phyloP scores from a whole-genome alignment of 805 yeast genomes.

The Cyberlindnera americana region DNA sequence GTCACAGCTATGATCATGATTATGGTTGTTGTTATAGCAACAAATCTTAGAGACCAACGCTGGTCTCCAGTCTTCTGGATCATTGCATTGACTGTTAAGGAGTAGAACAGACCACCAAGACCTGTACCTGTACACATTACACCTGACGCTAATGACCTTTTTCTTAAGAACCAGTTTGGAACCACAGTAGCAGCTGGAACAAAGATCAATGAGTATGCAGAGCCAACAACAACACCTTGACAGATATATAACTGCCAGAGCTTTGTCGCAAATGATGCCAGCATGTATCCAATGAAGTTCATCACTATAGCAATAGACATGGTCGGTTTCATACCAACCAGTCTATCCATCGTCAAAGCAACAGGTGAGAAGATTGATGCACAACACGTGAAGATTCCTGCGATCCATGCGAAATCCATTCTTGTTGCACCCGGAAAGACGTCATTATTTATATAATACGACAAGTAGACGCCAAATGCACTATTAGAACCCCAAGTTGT shows the following conservation, averaged over 20 bases:
- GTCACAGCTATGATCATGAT: conserved; percentile 36
- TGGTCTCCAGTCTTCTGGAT: conserved; percentile 40
- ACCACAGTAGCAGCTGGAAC: conserved; percentile 56
- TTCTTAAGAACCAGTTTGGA: conserved; percentile 69
- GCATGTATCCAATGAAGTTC: conserved; percentile 50
- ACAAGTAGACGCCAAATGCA: conserved; percentile 55
- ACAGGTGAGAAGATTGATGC: conserved; percentile 63
- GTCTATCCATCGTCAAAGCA: conserved; percentile 41
- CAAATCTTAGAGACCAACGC: conserved; percentile 46
- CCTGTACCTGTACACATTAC: conserved; percentile 48
- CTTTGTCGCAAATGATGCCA: conserved; percentile 56
- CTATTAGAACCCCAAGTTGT: conserved; percentile 69
- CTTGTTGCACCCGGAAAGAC: conserved; percentile 52
- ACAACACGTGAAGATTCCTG: conserved; percentile 54
- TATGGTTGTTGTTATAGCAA: conserved; percentile 37
- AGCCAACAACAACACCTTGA: conserved; percentile 63
- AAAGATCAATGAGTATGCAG: conserved; percentile 47
- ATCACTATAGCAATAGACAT: conserved; percentile 45
- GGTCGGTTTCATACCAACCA: conserved; percentile 47
- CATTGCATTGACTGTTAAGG: conserved; percentile 40
- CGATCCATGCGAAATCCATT: conserved; percentile 61
- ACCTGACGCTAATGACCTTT: conserved; percentile 51
- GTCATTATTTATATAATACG: conserved; percentile 48
- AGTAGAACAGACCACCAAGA: conserved; percentile 44
- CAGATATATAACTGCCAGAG: conserved; percentile 65